These are phyloP conservation scores for Trichoderma cornu-damae DNA, from an alignment of 2,329 filamentous ascomycete genomes.

Conservation along the genomic window DNA sequence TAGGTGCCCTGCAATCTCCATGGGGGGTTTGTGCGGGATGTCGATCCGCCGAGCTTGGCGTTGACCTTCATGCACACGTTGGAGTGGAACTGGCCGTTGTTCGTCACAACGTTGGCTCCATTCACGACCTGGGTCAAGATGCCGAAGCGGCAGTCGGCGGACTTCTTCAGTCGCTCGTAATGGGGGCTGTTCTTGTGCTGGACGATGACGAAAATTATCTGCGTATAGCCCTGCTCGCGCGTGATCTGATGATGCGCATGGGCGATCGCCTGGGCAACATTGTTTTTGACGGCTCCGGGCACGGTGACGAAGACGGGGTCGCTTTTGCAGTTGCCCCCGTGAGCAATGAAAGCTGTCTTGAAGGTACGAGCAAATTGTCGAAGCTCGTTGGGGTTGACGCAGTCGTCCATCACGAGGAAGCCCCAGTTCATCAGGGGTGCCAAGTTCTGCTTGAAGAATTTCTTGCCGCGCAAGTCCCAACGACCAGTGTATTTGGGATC, in stretches of 20 bases:
- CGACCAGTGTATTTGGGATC: slow-evolving; percentile 65
- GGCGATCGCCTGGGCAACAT: slow-evolving; percentile 47
- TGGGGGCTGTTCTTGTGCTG: slow-evolving; percentile 62
- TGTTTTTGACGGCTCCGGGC: slow-evolving; percentile 32
- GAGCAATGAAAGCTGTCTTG: slow-evolving; percentile 41
- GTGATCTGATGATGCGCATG: slow-evolving; percentile 46
- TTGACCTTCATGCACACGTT: slow-evolving; percentile 98
- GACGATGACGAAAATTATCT: slow-evolving; percentile 77
- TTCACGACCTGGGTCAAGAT: slow-evolving; percentile 81
- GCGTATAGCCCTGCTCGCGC: slow-evolving; percentile 52
- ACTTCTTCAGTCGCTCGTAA: slow-evolving; percentile 87
- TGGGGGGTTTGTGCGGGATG: slow-evolving; percentile 43
- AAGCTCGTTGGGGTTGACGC: slow-evolving; percentile 38
- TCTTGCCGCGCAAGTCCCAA: slow-evolving; percentile 82
- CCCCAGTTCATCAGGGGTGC: slow-evolving; percentile 67
- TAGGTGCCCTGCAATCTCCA: slow-evolving; percentile 32
- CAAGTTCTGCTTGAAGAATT: slow-evolving; percentile 61
- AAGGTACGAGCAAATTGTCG: slow-evolving; percentile 39
- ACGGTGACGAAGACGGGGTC: slow-evolving; percentile 35
- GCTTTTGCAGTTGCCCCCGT: slow-evolving; percentile 43
- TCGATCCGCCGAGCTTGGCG: slow-evolving; percentile 84
- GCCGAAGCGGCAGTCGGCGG: slow-evolving; percentile 78
- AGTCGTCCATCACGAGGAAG: slow-evolving; percentile 60
- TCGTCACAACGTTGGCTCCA: slow-evolving; percentile 60
- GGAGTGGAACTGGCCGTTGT: slow-evolving; percentile 76